These are phyloP conservation scores for Auriculariales sp. DNA, from an alignment of 768 basidiomycete species.

Conservation along the genomic window DNA sequence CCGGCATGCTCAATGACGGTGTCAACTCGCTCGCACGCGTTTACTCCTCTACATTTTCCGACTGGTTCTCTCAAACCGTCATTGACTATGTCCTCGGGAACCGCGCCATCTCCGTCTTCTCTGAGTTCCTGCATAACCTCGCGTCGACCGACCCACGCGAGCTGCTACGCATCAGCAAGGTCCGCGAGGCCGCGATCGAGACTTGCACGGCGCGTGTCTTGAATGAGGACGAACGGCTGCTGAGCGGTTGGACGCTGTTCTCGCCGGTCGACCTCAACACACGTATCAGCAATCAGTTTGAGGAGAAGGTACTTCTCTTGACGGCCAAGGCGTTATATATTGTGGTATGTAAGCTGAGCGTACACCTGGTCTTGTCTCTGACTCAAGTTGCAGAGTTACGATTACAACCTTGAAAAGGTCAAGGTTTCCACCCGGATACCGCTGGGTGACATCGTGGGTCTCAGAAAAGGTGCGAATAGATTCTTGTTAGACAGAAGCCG, in stretches of 20 bases:
- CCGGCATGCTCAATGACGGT: slow-evolving; percentile 87
- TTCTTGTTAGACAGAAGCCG: background rate
- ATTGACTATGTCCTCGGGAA: slow-evolving; percentile 87
- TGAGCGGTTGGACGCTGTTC: slow-evolving; percentile 87
- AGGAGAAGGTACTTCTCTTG: slow-evolving; percentile 86
- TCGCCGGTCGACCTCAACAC: slow-evolving; percentile 64
- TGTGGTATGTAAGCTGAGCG: slow-evolving; percentile 36
- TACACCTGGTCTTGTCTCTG: slow-evolving; percentile 2
- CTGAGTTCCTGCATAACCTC: slow-evolving; percentile 81
- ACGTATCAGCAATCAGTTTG: slow-evolving; percentile 65
- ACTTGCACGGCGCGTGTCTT: slow-evolving; percentile 69
- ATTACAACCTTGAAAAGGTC: slow-evolving; percentile 87
- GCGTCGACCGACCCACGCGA: slow-evolving; percentile 87
- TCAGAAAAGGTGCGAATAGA: slow-evolving; percentile 52
- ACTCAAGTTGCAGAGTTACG: slow-evolving; percentile 52
- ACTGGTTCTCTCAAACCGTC: slow-evolving; percentile 95
- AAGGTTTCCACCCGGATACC: slow-evolving; percentile 83
- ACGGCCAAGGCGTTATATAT: slow-evolving; percentile 50
- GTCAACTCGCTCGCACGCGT: slow-evolving; percentile 87
- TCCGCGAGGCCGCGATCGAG: slow-evolving; percentile 85
- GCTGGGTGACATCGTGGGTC: slow-evolving; percentile 57
- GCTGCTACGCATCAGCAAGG: slow-evolving; percentile 73
- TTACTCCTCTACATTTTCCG: slow-evolving; percentile 80
- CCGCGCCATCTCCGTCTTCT: slow-evolving; percentile 76
- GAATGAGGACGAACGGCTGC: slow-evolving; percentile 56